Base-by-base conservation (phyloP, 164 flowering plant species). In the Vitis amurensis region DNA sequence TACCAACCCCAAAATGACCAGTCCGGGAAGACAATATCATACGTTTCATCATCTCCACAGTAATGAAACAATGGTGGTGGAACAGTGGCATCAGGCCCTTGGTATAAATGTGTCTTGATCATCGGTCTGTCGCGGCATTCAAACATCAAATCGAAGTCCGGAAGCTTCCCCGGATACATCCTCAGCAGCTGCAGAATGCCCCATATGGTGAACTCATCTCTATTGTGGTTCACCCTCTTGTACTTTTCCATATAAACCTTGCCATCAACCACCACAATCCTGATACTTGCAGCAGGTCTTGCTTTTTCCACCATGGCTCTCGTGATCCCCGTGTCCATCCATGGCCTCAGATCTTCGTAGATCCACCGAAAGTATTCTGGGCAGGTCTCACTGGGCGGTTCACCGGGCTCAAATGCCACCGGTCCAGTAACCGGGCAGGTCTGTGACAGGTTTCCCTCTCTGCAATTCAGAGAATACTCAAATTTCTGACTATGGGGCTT, bases 1-100 rank as follows among this genome's bases (percentile, higher is more conserved):
- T 31, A 31, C 44, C 7, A 31, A 31, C 93, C 96, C 96, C 96
- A 91, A 75, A 87, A 91, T 71, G 87, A 71, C 89, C 89, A 86
- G 64, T 86, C 89, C 3, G 89, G 89, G 61, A 86, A 86, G 13
- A 78, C 78, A n/a, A 84, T 79, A 51, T 78, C 85, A 61, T 79
- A 16, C 0, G 80, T 57, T 3, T 7, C 6, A 1, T 76, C 73
- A 12, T 79, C 61, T 1, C 64, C 77, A 37, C 86, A 84, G 59
- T 86, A 86, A 1, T 71, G 77, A 64, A 86, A 86, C 13, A 81
- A 16, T 0, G 87, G 81, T 1, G 87, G 89, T 2, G 87, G 83
- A 2, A 57, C 27, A 8, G 16, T 30, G 31, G 71, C 65, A 11
- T 66, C 63, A 7, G 76, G 55, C 3, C 73, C 77, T 3, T 58